Base-by-base conservation (phyloP, 805 yeast genomes). In the Candida insectalens region DNA sequence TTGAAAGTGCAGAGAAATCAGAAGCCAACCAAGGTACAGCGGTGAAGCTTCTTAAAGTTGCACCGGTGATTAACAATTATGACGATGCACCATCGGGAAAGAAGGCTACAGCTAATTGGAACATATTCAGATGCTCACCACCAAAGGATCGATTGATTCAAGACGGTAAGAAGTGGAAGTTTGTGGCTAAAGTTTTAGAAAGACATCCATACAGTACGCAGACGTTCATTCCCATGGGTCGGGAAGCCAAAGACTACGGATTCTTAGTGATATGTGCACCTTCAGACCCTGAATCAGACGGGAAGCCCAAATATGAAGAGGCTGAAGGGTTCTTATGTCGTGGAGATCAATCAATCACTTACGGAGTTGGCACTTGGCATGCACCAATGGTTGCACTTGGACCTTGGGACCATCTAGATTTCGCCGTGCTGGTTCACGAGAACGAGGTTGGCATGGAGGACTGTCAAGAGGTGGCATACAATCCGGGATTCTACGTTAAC, bases 21-120 rank as follows among this genome's bases (percentile, higher is more conserved):
- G 58, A 69, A 15, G 96, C 96, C 4, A 88, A 88, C 57, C 87
- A 88, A 50, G 96, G 96, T n/a, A 88, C 96, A 2, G 96, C 96
- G 2, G 63, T 71, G 4, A 88, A 88, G 47, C 54, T 84, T 30
- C 73, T 71, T 41, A 67, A 77, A 40, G 92, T 87, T 4, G 76
- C 92, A 1, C 79, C 84, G 2, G 63, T 82, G 3, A 57, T 56
- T 4, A 79, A 79, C 51, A 57, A 63, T 30, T 83, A 66, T 44
- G 42, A 36, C 1, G 37, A 40, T 3, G 66, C 76, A 7, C 67
- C 73, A 4, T 65, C 77, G 40, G 62, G 67, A 5, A 46, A 40
- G 18, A 46, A 60, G 7, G 69, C 83, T 0, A 63, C 71, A 1
- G 74, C 94, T 2, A 78, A 82, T 44, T 77, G 84, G 80, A 87